These are phyloP conservation scores for Citrus maxima DNA, from an alignment of 345 rosid genomes.

Conservation along the genomic window DNA sequence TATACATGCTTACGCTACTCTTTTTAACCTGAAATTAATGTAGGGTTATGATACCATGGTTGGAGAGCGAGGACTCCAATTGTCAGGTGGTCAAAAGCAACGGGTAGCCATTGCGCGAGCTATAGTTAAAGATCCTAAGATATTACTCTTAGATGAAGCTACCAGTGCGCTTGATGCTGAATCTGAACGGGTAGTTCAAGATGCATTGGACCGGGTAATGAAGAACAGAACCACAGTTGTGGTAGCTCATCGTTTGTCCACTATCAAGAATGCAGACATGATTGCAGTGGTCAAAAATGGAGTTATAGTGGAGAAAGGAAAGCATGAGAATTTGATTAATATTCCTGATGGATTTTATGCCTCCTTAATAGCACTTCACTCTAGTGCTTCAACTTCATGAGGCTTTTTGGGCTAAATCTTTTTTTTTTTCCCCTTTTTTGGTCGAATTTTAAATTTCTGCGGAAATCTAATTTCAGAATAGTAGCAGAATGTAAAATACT, in stretches of 20 bases:
- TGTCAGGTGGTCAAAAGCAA: constrained; percentile 64
- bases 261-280: constrained; percentile 56
- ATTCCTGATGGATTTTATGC: constrained; percentile 39
- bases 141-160: constrained; percentile 55
- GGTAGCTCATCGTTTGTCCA: constrained; percentile 58
- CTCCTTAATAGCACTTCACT: constrained; percentile 47
- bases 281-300: constrained; percentile 59
- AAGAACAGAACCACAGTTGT: constrained; percentile 44
- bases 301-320: constrained; percentile 53
- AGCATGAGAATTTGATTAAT: constrained; percentile 44
- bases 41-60: constrained; percentile 61
- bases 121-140: constrained; percentile 46
- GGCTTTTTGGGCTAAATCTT: too few species aligned
- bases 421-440: not conserved
- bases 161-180: constrained; percentile 63
- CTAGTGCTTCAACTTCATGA: constrained; percentile 26
- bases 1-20: not conserved
- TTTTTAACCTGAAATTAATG: not conserved
- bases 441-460: too few species aligned
- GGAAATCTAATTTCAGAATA: not conserved
- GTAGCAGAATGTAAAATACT: not conserved
- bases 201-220: constrained; percentile 48
- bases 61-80: constrained; percentile 54
- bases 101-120: constrained; percentile 61
- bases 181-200: constrained; percentile 50